phyloP scores from a whole-genome alignment of 208 protist species.

The Crithidia fasciculata region DNA sequence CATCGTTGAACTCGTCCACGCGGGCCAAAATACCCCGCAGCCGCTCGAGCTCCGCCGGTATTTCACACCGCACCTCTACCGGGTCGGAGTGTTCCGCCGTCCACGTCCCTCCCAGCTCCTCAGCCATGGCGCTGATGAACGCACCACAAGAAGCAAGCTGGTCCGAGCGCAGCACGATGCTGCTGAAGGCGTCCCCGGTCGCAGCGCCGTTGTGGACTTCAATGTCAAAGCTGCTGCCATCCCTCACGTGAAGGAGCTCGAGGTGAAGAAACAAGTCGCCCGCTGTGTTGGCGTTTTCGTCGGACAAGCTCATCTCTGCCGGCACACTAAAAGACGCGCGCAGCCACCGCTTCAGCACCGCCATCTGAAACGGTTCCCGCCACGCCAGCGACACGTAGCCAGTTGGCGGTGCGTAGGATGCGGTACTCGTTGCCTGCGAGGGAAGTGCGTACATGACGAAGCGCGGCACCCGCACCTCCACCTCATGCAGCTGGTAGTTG shows the following conservation, averaged over 20 bases:
- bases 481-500: constrained; percentile 88
- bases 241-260: constrained; percentile 73
- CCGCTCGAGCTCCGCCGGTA: constrained; percentile 72
- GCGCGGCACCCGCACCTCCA: constrained; percentile 72
- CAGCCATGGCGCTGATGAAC: constrained; percentile 83
- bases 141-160: constrained; percentile 87
- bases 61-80: constrained; percentile 56
- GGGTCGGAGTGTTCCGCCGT: constrained; percentile 32
- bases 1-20: constrained; percentile 89
- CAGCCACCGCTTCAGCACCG: constrained; percentile 49
- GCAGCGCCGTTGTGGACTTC: constrained; percentile 37
- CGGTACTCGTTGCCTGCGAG: too few relatives aligned
- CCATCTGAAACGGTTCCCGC: constrained; percentile 41
- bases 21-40: constrained; percentile 63
- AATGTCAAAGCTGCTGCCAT: constrained; percentile 56
- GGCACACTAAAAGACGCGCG: constrained; percentile 58
- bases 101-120: constrained; percentile 41
- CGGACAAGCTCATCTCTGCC: constrained; percentile 26
- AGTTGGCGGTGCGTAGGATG: constrained; percentile 27
- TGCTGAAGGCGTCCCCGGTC: constrained; percentile 19
- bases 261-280: constrained; percentile 35
- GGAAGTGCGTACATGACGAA: constrained; percentile 83
- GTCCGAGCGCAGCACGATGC: constrained; percentile 67
- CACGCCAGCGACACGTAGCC: constrained; percentile 62
- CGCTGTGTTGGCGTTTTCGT: constrained; percentile 26